Conservation (phyloP, 192 early-diverging fungal genomes). For the Backusella macrospora region DNA sequence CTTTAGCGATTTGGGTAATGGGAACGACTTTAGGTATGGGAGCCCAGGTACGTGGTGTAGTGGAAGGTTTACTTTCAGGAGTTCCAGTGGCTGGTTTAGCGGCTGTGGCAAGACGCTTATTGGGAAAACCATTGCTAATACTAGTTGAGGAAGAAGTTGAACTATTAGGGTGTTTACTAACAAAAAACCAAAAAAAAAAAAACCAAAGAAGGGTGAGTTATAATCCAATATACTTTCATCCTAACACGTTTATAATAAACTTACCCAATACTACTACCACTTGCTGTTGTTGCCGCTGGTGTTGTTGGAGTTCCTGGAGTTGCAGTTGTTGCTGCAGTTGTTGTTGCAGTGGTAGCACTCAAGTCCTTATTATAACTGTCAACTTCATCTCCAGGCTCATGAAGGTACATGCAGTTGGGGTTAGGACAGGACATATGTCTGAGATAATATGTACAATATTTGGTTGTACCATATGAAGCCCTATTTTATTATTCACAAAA, state of each 20-base stretch:
- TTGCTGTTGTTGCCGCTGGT: neutral
- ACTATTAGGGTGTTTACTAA: slow-evolving; percentile 17
- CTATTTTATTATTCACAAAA: slow-evolving; percentile 40
- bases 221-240: neutral
- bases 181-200: neutral
- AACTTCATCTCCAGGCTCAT: slow-evolving; percentile 91
- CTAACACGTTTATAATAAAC: neutral
- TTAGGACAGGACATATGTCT: slow-evolving; percentile 91
- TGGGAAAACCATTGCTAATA: neutral
- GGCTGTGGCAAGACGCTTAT: slow-evolving; percentile 16
- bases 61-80: neutral
- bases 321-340: neutral
- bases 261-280: slow-evolving; percentile 23
- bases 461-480: slow-evolving; percentile 96
- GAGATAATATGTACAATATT: slow-evolving; percentile 97
- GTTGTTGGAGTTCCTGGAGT: neutral
- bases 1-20: neutral
- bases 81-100: neutral
- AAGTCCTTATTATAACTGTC: slow-evolving; percentile 91
- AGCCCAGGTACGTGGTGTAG: slow-evolving; percentile 28
- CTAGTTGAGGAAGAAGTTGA: neutral
- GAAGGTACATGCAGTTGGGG: slow-evolving; percentile 93
- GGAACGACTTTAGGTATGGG: slow-evolving; percentile 29
- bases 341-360: neutral
- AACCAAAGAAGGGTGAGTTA: neutral